phyloP scores from a whole-genome alignment of 495 filamentous ascomycete species.

The Neurospora sp. region DNA sequence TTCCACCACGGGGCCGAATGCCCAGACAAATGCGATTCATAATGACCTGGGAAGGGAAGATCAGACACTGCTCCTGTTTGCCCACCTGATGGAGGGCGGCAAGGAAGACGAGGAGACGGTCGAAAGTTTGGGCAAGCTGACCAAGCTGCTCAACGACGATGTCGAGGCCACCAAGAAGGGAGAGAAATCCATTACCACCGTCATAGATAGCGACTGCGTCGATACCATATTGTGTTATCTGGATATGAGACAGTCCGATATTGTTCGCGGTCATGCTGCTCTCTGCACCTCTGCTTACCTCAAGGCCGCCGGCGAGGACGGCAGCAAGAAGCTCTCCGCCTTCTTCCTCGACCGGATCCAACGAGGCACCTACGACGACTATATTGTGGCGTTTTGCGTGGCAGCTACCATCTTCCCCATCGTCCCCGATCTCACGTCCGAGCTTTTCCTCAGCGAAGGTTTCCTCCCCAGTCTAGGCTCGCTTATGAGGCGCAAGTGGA shows the following conservation, averaged over 20 bases:
- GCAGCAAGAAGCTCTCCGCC: slow-evolving; percentile 50
- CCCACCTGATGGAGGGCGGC: slow-evolving; percentile 45
- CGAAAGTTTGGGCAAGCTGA: slow-evolving; percentile 34
- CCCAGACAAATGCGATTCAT: slow-evolving; percentile 1
- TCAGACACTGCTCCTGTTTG: slow-evolving; percentile 41
- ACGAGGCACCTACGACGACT: slow-evolving; percentile 45
- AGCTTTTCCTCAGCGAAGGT: slow-evolving; percentile 73
- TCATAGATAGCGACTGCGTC: slow-evolving; percentile 68
- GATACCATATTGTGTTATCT: slow-evolving; percentile 69
- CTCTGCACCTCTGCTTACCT: slow-evolving; percentile 71
- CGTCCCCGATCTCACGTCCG: slow-evolving; percentile 54
- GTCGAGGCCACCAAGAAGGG: slow-evolving; percentile 22
- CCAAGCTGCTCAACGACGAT: slow-evolving; percentile 42
- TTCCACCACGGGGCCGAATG: background rate
- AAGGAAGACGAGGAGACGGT: slow-evolving; percentile 45
- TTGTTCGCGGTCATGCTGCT: slow-evolving; percentile 62
- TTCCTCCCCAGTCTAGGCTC: slow-evolving; percentile 63
- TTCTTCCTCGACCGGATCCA: slow-evolving; percentile 48
- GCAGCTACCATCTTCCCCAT: slow-evolving; percentile 80
- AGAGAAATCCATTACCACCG: slow-evolving; percentile 40
- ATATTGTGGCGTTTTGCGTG: slow-evolving; percentile 74
- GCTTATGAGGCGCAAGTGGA: slow-evolving; percentile 61
- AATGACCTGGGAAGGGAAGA: slow-evolving; percentile 22
- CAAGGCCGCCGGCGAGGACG: slow-evolving; percentile 58
- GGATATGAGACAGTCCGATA: slow-evolving; percentile 60